Evolutionary conservation across 2,329 filamentous ascomycete genomes (phyloP).

Genomic region (Aspergillus persii): DNA sequence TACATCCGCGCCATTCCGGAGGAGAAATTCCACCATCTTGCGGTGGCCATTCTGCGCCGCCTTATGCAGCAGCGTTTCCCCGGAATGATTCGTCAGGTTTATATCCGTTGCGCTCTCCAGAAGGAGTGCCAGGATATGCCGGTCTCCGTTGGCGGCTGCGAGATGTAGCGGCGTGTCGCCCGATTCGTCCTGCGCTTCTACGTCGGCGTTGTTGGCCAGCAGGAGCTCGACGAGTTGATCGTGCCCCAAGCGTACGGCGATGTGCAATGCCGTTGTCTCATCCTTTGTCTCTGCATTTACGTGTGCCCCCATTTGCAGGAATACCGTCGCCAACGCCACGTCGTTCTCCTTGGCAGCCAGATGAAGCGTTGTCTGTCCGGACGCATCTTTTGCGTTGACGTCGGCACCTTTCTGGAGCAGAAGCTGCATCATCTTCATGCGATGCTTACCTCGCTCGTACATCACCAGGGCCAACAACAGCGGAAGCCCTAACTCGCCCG

Average conservation of each 20-base stretch:
- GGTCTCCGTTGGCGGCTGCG: constrained; percentile 17
- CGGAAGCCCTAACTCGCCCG: constrained; percentile 17
- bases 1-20: constrained; percentile 25
- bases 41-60: constrained; percentile 27
- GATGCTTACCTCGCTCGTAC: constrained; percentile 18
- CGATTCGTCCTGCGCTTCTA: constrained; percentile 22
- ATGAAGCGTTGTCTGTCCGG: constrained; percentile 20
- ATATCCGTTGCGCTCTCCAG: constrained; percentile 25
- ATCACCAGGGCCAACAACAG: constrained; percentile 18
- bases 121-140: constrained; percentile 19
- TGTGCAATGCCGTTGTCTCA: constrained; percentile 20
- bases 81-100: constrained; percentile 23
- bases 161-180: constrained; percentile 26
- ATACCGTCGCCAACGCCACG: constrained; percentile 11
- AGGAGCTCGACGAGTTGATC: constrained; percentile 26
- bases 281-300: constrained; percentile 17
- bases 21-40: constrained; percentile 27
- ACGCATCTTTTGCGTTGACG: constrained; percentile 19
- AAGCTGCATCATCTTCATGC: constrained; percentile 18
- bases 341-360: constrained; percentile 19
- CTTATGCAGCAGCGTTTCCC: constrained; percentile 29
- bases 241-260: constrained; percentile 21
- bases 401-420: constrained; percentile 25
- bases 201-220: constrained; percentile 22
- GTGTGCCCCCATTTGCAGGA: constrained; percentile 16